These are phyloP conservation scores for Plasmodium yoelii DNA, from an alignment of 169 alveolate species.

Conservation along the genomic window DNA sequence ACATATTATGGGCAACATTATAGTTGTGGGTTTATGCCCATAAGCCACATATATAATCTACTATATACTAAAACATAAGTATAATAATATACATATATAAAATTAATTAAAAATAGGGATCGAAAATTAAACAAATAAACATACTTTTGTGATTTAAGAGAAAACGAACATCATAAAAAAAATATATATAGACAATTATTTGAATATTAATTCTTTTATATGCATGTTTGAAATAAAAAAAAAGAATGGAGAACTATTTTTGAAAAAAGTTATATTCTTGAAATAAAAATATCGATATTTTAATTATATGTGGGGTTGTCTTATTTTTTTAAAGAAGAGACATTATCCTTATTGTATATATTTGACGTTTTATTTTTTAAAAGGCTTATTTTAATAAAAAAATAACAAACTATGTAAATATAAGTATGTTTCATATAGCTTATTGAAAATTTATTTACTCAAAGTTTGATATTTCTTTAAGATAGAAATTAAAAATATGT, in stretches of 20 bases:
- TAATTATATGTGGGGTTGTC: background rate
- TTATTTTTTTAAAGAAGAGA: too few relatives aligned
- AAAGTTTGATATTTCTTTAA: too few relatives aligned
- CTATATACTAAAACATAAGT: background rate
- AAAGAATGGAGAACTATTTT: conserved; percentile 18
- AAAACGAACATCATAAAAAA: background rate
- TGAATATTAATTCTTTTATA: background rate
- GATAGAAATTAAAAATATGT: too few relatives aligned
- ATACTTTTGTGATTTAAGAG: background rate
- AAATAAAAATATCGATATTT: background rate
- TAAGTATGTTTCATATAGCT: too few relatives aligned
- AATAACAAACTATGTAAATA: too few relatives aligned
- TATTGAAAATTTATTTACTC: too few relatives aligned
- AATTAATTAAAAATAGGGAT: background rate
- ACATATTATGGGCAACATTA: too few relatives aligned
- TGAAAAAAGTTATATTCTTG: background rate
- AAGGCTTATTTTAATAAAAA: too few relatives aligned
- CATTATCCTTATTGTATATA: too few relatives aligned
- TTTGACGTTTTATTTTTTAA: too few relatives aligned
- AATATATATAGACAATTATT: background rate
- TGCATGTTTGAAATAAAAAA: background rate
- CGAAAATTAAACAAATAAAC: background rate
- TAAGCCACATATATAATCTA: too few relatives aligned
- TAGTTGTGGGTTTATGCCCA: too few relatives aligned
- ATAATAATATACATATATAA: background rate